Base-by-base conservation (phyloP, 805 yeast genomes). In the Barnettozyma wickerhamii region DNA sequence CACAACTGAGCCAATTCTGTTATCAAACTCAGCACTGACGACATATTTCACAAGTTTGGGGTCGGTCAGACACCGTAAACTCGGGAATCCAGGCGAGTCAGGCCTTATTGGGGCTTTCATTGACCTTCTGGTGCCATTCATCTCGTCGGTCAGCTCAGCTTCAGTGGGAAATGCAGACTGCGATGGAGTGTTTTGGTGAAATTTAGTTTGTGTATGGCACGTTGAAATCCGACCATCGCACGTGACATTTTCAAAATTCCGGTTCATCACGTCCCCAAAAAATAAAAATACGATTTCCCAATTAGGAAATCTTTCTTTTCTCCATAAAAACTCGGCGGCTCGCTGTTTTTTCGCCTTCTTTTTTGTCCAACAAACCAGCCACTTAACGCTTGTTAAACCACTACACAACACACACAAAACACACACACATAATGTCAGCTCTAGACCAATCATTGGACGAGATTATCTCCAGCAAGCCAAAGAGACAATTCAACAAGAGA, bases 391-490 rank as follows among this genome's bases (percentile, higher is more conserved):
- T n/a, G n/a, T 7, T 13, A 18, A 29, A 14, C 30, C 29, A 29
- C 40, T 26, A 30, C 20, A 38, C 36, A 27, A 18, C 21, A 37
- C 40, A 40, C 30, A 37, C 42, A 39, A 36, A 33, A 37, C 36
- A 33, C 30, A 31, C 37, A 38, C 61, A 38, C 43, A 85, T 83
- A 90, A 83, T 95, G 62, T 74, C 83, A 49, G 75, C 84, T 57
- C 77, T 91, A 69, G 96, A 91, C 69, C 84, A 86, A 71, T 87
- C 97, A 37, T 79, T 91, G 60, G 99, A 91, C 71, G 97, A 89
- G 56, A 91, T 91, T 64, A 85, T 91, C 60, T 77, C 95, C 45
- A 67, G 85, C 48, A 63, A 70, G 53, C 68, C 65, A 58, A 71
- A 68, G 58, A 66, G 54, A 47, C 58, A 55, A 46, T 54, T 54